phyloP scores from a whole-genome alignment of 176 grass and related monocot genomes.

The Coix lacrymajobi region DNA sequence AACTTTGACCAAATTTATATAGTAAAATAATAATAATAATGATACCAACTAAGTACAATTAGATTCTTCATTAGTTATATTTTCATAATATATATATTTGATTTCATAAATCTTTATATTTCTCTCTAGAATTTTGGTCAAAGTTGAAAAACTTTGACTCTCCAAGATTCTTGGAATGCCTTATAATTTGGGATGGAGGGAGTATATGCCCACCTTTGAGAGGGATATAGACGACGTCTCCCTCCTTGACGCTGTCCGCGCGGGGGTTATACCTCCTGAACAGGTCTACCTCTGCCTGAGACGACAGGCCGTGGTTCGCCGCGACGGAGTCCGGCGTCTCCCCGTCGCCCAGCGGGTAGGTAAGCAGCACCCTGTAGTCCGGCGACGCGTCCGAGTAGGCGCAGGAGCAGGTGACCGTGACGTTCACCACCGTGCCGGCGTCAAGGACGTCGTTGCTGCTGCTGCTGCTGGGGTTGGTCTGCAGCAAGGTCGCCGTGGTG shows the following conservation, averaged over 20 bases:
- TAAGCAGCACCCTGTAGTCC: conserved; percentile 60
- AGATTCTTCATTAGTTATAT: too few species aligned
- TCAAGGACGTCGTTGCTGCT: background rate
- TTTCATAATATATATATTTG: too few species aligned
- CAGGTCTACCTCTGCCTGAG: conserved; percentile 14
- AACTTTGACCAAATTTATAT: too few species aligned
- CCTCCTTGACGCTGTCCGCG: conserved; percentile 15
- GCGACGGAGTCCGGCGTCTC: conserved; percentile 50
- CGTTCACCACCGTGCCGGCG: conserved; percentile 26
- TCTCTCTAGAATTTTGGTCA: too few species aligned
- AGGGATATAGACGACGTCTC: conserved; percentile 52
- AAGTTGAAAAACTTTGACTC: too few species aligned
- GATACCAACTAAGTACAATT: too few species aligned
- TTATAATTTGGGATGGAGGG: too few species aligned
- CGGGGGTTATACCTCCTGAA: conserved; percentile 53
- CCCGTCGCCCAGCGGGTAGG: conserved; percentile 45
- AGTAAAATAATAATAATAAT: too few species aligned
- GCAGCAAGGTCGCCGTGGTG: conserved; percentile 44
- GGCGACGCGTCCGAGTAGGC: conserved; percentile 31
- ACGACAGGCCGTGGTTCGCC: background rate
- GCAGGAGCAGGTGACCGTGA: conserved; percentile 83
- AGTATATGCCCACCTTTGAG: too few species aligned
- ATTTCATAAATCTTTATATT: too few species aligned
- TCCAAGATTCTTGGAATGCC: too few species aligned
- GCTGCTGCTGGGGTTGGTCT: conserved; percentile 30